phyloP scores from a whole-genome alignment of 202 grass and related monocot species.

The Hordeum pubiflorum region DNA sequence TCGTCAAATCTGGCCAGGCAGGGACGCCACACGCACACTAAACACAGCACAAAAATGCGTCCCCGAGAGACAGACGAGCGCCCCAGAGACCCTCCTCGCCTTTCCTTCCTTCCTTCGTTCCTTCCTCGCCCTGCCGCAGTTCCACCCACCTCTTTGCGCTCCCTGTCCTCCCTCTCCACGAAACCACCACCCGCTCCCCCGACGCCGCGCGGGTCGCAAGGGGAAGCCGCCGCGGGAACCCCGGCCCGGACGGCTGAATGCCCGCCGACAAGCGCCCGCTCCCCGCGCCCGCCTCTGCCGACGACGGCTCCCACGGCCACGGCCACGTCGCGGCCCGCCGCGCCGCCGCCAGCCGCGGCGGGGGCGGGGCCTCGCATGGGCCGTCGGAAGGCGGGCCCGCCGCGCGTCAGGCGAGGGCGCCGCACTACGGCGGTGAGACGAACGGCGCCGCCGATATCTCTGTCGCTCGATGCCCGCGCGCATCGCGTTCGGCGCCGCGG shows the following conservation, averaged over 20 bases:
- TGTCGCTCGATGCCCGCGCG: constrained; percentile 25
- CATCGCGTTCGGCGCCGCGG: constrained; percentile 21
- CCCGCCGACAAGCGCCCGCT: constrained; percentile 59
- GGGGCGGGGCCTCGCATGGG: constrained; percentile 6
- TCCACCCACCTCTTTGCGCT: constrained; percentile 31
- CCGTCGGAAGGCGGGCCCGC: background rate
- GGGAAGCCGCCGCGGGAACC: background rate
- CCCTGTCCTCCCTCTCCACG: constrained; percentile 29
- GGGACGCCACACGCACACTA: constrained; percentile 9
- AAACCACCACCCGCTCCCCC: constrained; percentile 24
- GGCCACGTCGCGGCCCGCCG: constrained; percentile 17
- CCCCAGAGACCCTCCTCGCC: background rate
- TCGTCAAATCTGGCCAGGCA: constrained; percentile 22
- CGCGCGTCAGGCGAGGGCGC: background rate
- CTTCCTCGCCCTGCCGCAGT: constrained; percentile 10
- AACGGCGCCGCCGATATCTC: constrained; percentile 19
- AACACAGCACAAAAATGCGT: constrained; percentile 6
- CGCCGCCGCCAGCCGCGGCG: constrained; percentile 18
- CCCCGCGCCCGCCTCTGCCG: constrained; percentile 1
- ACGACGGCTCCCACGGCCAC: constrained; percentile 13
- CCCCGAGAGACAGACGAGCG: background rate
- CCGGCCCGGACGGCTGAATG: constrained; percentile 33
- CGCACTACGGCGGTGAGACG: constrained; percentile 31
- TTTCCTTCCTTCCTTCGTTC: background rate
- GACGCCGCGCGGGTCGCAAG: background rate